phyloP scores from a whole-genome alignment of 139 green algal species.

The Yamagishiella unicocca region DNA sequence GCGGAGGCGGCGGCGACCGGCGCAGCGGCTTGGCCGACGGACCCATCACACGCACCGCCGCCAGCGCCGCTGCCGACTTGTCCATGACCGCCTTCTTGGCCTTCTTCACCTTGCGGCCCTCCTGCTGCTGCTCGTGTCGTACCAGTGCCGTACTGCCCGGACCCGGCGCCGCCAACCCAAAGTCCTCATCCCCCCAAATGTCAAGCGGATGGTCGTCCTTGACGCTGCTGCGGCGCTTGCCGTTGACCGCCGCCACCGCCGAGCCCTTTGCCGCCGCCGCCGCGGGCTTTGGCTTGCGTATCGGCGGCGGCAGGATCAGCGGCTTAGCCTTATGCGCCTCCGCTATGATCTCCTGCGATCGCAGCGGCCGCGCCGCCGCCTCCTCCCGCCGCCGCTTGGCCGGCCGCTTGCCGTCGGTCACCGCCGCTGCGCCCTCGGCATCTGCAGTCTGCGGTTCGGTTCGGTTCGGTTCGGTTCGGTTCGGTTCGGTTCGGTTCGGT shows the following conservation, averaged over 20 bases:
- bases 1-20: not conserved
- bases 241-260: not conserved
- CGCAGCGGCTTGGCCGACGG: conserved; percentile 12
- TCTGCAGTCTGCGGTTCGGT: conserved; percentile 2
- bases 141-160: not conserved
- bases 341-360: conserved; percentile 22
- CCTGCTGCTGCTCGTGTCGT: not conserved
- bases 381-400: conserved; percentile 39
- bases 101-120: not conserved
- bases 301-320: not conserved
- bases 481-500: too few species aligned
- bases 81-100: not conserved
- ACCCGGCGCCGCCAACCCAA: not conserved
- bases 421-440: conserved; percentile 7
- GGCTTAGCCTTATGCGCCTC: conserved; percentile 48
- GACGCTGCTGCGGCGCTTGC: not conserved
- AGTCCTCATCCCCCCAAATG: conserved; percentile 38
- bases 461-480: too few species aligned
- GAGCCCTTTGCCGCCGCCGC: not conserved
- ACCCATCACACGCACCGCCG: conserved; percentile 3
- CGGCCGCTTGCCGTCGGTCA: conserved; percentile 19
- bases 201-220: not conserved
- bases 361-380: not conserved
- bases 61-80: not conserved
- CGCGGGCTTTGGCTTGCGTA: not conserved